Evolutionary conservation across 192 early-diverging fungal genomes (phyloP).

Genomic region (Spizellomyces punctatus): DNA sequence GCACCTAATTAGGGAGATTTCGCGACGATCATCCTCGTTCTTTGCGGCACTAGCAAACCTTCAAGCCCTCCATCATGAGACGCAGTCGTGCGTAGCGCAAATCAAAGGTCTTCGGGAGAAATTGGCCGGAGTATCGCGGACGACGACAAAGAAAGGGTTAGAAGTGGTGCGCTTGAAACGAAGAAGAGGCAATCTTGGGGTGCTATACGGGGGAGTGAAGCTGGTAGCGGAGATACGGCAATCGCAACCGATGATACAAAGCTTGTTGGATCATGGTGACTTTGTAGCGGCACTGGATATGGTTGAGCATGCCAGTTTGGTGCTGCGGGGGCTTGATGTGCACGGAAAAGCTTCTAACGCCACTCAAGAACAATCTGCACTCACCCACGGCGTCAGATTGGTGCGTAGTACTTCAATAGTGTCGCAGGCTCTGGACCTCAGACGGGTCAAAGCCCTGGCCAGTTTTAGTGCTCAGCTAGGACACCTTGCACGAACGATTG

Average conservation of each 20-base stretch:
- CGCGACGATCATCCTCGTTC: conserved; percentile 90
- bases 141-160: conserved; percentile 75
- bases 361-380: conserved; percentile 31
- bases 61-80: conserved; percentile 91
- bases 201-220: conserved; percentile 69
- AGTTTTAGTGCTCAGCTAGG: conserved; percentile 64
- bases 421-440: conserved; percentile 55
- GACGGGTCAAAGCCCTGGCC: conserved; percentile 58
- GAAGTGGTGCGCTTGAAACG: conserved; percentile 82
- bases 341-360: conserved; percentile 7
- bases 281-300: conserved; percentile 89
- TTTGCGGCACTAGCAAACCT: conserved; percentile 93
- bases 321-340: conserved; percentile 58
- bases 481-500: conserved; percentile 67
- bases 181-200: conserved; percentile 69
- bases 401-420: conserved; percentile 26
- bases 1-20: conserved; percentile 93
- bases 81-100: conserved; percentile 82
- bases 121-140: conserved; percentile 64
- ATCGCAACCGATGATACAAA: conserved; percentile 81
- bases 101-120: conserved; percentile 78
- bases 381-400: conserved; percentile 36
- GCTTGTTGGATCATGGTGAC: conserved; percentile 76
- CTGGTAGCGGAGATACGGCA: conserved; percentile 76
- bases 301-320: conserved; percentile 74